These are phyloP conservation scores for Nemania diffusa DNA, from an alignment of 2,329 filamentous ascomycete genomes.

Conservation along the genomic window DNA sequence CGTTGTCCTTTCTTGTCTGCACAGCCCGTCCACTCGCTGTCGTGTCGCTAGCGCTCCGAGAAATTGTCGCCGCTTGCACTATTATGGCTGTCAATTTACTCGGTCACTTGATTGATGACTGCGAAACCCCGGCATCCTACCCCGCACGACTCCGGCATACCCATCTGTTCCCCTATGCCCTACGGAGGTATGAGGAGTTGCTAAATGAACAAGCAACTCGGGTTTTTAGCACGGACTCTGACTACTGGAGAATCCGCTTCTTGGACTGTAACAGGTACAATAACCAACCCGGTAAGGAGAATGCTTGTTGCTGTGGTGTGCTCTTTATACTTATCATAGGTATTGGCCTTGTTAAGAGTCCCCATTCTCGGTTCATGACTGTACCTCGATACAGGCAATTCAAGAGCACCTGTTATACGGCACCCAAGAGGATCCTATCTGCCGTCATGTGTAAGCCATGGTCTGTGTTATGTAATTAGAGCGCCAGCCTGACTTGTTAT, in stretches of 20 bases:
- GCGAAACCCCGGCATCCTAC: constrained; percentile 16
- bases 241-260: constrained; percentile 8
- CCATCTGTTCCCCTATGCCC: background rate
- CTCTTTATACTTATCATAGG: too few relatives aligned
- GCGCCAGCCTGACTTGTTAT: too few relatives aligned
- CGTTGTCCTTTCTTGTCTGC: too few relatives aligned
- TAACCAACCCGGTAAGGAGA: background rate
- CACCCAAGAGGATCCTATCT: constrained; percentile 9
- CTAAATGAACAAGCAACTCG: constrained; percentile 8
- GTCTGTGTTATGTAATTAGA: too few relatives aligned
- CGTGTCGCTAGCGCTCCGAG: too few relatives aligned
- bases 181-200: constrained; percentile 1
- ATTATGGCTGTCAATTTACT: background rate
- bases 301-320: too few relatives aligned
- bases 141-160: constrained; percentile 5
- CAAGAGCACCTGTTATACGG: background rate
- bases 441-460: constrained; percentile 23
- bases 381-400: background rate
- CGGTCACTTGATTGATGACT: constrained; percentile 2
- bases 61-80: too few relatives aligned
- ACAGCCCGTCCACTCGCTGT: too few relatives aligned
- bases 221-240: background rate
- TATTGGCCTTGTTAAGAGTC: background rate
- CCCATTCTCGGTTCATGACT: background rate
- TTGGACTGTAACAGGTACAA: constrained; percentile 10